Conservation (phyloP, 768 basidiomycete genomes). For the Tremella fuciformis region DNA sequence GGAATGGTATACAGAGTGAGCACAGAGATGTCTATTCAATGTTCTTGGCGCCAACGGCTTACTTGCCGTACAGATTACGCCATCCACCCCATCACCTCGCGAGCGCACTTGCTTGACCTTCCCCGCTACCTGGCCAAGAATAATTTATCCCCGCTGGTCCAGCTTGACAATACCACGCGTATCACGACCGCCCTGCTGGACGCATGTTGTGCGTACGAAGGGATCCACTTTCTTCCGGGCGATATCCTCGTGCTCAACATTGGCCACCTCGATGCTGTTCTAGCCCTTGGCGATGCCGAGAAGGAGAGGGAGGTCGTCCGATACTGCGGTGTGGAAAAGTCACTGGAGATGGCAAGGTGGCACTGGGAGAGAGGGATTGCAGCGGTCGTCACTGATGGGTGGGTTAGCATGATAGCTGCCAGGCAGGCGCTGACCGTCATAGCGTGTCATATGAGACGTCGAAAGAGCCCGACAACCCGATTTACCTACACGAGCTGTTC, state of each 20-base stretch:
- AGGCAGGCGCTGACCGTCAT: too few relatives aligned
- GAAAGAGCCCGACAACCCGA: too few relatives aligned
- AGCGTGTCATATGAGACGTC: too few relatives aligned
- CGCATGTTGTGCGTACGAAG: conserved; percentile 9
- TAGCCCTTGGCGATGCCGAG: conserved; percentile 16
- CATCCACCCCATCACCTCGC: conserved; percentile 19
- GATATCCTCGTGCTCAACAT: conserved; percentile 13
- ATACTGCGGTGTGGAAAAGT: conserved; percentile 15
- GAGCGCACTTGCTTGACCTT: conserved; percentile 14
- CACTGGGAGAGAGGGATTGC: conserved; percentile 34
- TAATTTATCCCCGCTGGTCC: conserved; percentile 1
- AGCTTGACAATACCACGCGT: conserved; percentile 13
- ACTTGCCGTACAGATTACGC: conserved; percentile 17
- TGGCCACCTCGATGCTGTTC: conserved; percentile 26
- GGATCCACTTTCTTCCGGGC: conserved; percentile 12
- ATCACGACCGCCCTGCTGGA: conserved; percentile 11
- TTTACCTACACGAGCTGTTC: conserved; percentile 4
- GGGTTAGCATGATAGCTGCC: neutral
- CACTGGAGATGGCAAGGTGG: conserved; percentile 20
- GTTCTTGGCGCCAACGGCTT: neutral
- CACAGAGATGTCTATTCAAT: too few relatives aligned
- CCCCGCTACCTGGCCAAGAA: conserved; percentile 7
- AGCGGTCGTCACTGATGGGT: conserved; percentile 29
- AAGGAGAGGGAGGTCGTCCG: conserved; percentile 4
- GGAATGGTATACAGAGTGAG: conserved; percentile 34